Base-by-base conservation (phyloP, 148 eudicot genomes). In the Rhododendron ovatum region DNA sequence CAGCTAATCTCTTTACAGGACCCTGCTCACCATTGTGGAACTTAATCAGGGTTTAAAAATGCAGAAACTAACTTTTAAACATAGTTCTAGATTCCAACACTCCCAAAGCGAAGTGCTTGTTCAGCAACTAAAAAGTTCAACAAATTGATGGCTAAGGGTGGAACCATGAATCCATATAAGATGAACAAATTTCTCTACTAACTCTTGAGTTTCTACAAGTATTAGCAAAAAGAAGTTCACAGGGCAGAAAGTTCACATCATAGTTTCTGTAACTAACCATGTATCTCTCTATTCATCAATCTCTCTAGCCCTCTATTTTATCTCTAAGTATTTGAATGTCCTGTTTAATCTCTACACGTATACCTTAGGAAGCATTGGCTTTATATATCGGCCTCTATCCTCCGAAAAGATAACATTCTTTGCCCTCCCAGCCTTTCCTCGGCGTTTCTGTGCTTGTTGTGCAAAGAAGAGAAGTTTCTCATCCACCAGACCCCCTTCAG, bases 341-440 rank as follows among this genome's bases (percentile, higher is more conserved):
- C 69, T n/a, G 14, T 22, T 35, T 47, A 69, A 48, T n/a, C 28
- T 41, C 39, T 41, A 61, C 80, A 39, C 33, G 28, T 4, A 61
- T 76, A 96, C 99, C 95, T 97, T 97, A 75, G 99, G 99, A 90
- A 97, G 98, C 99, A 95, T 97, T 82, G 99, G 98, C 88, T 97
- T 97, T 75, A 97, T 93, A 89, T 97, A 97, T 51, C 99, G 96
- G 82, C 99, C 99, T 90, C 99, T 91, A 87, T 97, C 99, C 86
- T 97, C 99, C 18, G 99, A 97, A 90, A 97, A 97, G 87, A 97
- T 97, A 81, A 97, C 98, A 89, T 97, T 97, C 92, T 97, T 97
- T 71, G 99, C 99, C 84, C 99, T 94, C 79, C 99, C 99, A 90
- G 99, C 99, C 91, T 93, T 97, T 75, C 99, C 99, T 87, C 86